These are phyloP conservation scores for Kurtzmaniella fragi DNA, from an alignment of 805 yeast genomes.

Conservation along the genomic window DNA sequence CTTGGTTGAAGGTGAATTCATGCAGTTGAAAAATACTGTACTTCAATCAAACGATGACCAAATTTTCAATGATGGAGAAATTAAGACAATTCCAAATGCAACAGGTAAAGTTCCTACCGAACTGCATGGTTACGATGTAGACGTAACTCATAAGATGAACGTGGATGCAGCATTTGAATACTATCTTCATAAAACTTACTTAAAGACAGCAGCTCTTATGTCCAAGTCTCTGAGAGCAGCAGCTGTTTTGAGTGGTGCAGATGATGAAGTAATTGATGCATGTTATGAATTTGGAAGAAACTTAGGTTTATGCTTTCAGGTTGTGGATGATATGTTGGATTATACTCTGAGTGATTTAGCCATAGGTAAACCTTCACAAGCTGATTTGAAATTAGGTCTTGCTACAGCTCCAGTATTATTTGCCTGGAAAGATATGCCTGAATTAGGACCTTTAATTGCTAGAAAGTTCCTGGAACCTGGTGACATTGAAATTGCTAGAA, in stretches of 20 bases:
- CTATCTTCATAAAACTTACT: constrained; percentile 89
- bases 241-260: constrained; percentile 86
- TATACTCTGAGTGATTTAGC: constrained; percentile 82
- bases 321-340: constrained; percentile 94
- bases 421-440: constrained; percentile 90
- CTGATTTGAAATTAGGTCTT: constrained; percentile 87
- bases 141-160: constrained; percentile 55
- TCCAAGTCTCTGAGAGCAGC: constrained; percentile 91
- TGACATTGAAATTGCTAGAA: constrained; percentile 78
- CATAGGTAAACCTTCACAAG: constrained; percentile 94
- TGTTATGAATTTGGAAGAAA: constrained; percentile 91
- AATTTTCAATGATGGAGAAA: constrained; percentile 45
- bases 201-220: constrained; percentile 91
- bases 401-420: constrained; percentile 95
- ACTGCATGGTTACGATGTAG: constrained; percentile 55
- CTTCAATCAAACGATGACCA: constrained; percentile 40
- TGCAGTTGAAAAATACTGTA: constrained; percentile 95
- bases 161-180: constrained; percentile 93
- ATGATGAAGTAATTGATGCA: constrained; percentile 68
- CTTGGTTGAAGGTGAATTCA: constrained; percentile 96
- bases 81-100: constrained; percentile 45
- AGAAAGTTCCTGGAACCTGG: constrained; percentile 79
- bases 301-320: constrained; percentile 91
- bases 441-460: constrained; percentile 75
- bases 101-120: constrained; percentile 60